Evolutionary conservation across 2,329 filamentous ascomycete genomes (phyloP), one percentile per base, ranked within the genome.

Genomic region (Neofusicoccum kwambonambiense): DNA sequence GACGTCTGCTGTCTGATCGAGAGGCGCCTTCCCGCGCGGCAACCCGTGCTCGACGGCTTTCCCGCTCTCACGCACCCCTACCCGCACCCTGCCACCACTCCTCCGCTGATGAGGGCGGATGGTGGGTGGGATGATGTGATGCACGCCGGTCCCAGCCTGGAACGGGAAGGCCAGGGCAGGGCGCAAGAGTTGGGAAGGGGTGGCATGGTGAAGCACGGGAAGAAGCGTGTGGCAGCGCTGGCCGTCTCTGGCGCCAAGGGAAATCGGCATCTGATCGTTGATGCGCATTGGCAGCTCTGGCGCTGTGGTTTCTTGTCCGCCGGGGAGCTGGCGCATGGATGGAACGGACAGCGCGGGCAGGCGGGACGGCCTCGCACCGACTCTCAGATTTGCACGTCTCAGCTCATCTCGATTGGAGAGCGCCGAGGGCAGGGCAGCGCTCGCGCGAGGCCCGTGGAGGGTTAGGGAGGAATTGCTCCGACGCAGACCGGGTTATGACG

Each of bases 351-450:
- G 50, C 22, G 34, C 50, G 52, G 35, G 49, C 49, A 35, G 45
- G 27, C 27, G 49, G 27, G 27, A 34, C 27, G 49, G 49, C 49
- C 49, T 22, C 31, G 49, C 49, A 31, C 27, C 27, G 27, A 31
- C 27, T 58, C 54, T 58, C 54, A 58, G 54, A 58, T 58, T 58
- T 35, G 34, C 54, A 35, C 54, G 54, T 58, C 54, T 34, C 54
- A 44, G 41, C 50, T 56, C 54, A 58, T 58, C 54, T 58, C 54
- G 54, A 58, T 58, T 58, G 54, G 54, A 45, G 42, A 58, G 54
- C 39, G 13, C 54, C 54, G 54, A 45, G 52, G 31, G 49, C 49
- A 31, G 31, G 52, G 41, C 22, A 34, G 39, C 52, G 19, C 12
- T 31, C 4, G 52, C 9, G 52, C 35, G 17, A 13, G n/a, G 12